Conservation (phyloP, 1,284 basidiomycete genomes). For the Ceratobasidium sp. region DNA sequence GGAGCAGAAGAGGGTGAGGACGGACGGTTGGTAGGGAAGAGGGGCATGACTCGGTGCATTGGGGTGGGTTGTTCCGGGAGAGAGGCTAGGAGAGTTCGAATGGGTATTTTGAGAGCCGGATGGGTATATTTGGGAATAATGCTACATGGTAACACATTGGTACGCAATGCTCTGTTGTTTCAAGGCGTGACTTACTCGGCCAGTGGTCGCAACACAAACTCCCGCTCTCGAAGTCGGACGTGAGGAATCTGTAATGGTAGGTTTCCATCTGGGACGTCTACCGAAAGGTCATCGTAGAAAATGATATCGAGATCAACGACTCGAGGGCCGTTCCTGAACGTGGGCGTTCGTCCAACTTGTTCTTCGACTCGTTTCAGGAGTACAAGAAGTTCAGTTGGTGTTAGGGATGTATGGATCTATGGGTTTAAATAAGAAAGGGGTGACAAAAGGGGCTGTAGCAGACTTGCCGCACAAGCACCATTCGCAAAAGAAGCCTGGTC, state of each 20-base stretch:
- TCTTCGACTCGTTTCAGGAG: constrained; percentile 80
- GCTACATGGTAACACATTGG: constrained; percentile 40
- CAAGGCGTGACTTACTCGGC: constrained; percentile 71
- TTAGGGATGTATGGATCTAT: constrained; percentile 77
- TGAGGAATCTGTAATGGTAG: constrained; percentile 86
- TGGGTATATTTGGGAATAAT: constrained; percentile 50
- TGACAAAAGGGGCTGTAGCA: constrained; percentile 20
- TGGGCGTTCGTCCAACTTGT: constrained; percentile 81
- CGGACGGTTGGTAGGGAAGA: constrained; percentile 39
- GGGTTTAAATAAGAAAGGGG: neutral
- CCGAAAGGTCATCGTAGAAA: constrained; percentile 70
- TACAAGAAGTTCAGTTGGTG: constrained; percentile 67
- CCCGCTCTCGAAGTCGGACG: constrained; percentile 78
- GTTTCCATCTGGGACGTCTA: constrained; percentile 65
- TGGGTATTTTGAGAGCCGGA: constrained; percentile 39
- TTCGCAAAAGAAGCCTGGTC: constrained; percentile 93
- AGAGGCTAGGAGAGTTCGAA: constrained; percentile 6
- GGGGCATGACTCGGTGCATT: constrained; percentile 42
- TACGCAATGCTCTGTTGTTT: neutral
- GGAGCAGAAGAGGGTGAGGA: constrained; percentile 39
- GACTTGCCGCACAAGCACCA: constrained; percentile 82
- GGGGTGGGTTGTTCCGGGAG: neutral
- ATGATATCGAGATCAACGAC: constrained; percentile 92
- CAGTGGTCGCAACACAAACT: constrained; percentile 91
- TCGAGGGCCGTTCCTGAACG: constrained; percentile 86